A percentile compares a stretch with the other conserved stretches of the same genome.
phyloP scores from a whole-genome alignment of 2,329 filamentous ascomycete genomes.

The Claviceps sp. region DNA sequence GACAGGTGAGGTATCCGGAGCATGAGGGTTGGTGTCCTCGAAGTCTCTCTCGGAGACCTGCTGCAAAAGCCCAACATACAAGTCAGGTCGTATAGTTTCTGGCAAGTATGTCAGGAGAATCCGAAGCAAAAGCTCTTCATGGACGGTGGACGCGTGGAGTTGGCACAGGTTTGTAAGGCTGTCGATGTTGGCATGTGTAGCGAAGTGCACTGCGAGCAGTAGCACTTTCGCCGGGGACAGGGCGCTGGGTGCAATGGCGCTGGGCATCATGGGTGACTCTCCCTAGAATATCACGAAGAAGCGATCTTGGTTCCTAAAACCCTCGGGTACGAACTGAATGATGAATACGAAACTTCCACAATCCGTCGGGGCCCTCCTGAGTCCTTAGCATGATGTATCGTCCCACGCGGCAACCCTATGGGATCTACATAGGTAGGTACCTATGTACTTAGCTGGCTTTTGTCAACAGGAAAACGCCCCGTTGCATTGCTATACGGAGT shows the following conservation, averaged over 20 bases:
- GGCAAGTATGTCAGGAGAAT: slow-evolving; percentile 68
- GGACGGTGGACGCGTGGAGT: slow-evolving; percentile 42
- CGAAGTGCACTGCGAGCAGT: slow-evolving; percentile 58
- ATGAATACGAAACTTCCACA: background rate
- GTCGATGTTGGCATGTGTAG: slow-evolving; percentile 50
- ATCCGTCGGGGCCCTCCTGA: background rate
- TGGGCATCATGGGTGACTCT: background rate
- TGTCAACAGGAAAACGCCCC: no score
- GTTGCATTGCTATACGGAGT: background rate
- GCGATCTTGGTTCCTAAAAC: background rate
- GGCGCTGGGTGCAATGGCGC: slow-evolving; percentile 24
- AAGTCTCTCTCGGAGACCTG: slow-evolving; percentile 39
- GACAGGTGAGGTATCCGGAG: slow-evolving; percentile 44
- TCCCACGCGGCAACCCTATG: background rate
- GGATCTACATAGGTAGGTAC: background rate
- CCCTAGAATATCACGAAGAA: background rate
- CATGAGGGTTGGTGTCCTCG: slow-evolving; percentile 23
- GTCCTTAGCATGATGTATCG: background rate
- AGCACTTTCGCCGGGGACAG: slow-evolving; percentile 56
- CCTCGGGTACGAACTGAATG: background rate
- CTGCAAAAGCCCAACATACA: slow-evolving; percentile 48
- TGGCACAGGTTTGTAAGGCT: slow-evolving; percentile 47
- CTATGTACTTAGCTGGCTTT: background rate
- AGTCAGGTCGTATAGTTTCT: slow-evolving; percentile 49
- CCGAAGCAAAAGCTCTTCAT: slow-evolving; percentile 52